Evolutionary conservation across 257 asterid species (phyloP), one percentile per base, ranked within the genome.

Genomic region (Gentiana dahurica): DNA sequence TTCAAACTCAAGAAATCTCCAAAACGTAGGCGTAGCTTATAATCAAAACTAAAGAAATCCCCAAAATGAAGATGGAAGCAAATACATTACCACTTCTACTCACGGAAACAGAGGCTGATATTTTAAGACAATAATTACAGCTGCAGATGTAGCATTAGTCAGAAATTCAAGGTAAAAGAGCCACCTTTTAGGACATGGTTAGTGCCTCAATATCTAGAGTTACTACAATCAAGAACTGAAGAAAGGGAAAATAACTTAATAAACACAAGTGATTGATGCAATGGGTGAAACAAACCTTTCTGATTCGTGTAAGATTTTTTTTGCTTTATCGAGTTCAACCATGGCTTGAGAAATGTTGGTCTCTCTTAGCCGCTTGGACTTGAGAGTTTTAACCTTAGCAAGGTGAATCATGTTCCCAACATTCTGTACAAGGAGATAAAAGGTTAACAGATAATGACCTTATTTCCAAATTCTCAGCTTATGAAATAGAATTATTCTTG

Each of bases 321-420:
- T 77, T 61, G 96, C 89, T 59, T 58, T 63, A 55, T 75, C 83
- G 63, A 84, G 87, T 69, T 86, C 94, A 43, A 65, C 58, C 72
- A 71, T 38, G 51, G 88, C 86, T 73, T 67, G 81, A 61, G 79
- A 60, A 64, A 54, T 58, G 68, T 80, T 63, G 2, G 51, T 68
- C 88, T 78, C 74, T 61, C 63, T 69, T 69, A 82, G 79, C 72
- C 76, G 71, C 76, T 60, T 66, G 60, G 79, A 53, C 62, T 74
- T 50, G 65, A 77, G 83, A 72, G 72, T 82, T 73, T 84, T 82
- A 55, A 84, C 75, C 75, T 83, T 77, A 34, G 96, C 96, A 62
- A 84, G 71, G 79, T 74, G 62, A 55, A 84, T 79, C 81, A 78
- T 75, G 76, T 81, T 75, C 61, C 82, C 81, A 12, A 95, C 97